phyloP scores from a whole-genome alignment of 805 yeast genomes.

The Novakomyces olei region DNA sequence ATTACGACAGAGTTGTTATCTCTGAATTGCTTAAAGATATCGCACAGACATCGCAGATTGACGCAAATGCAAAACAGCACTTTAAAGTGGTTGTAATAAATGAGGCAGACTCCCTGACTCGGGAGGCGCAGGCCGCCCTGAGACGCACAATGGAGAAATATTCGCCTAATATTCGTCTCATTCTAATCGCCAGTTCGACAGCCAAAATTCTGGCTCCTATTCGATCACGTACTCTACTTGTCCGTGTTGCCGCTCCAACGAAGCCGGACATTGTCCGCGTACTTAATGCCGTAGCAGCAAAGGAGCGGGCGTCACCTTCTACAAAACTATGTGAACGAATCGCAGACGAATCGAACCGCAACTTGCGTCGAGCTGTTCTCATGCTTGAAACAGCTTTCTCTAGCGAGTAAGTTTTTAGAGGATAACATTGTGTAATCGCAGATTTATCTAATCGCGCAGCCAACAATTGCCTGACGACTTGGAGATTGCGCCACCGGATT shows the following conservation, averaged over 20 bases:
- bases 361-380: slow-evolving; percentile 55
- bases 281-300: slow-evolving; percentile 30
- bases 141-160: slow-evolving; percentile 93
- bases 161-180: slow-evolving; percentile 63
- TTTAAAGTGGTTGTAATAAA: slow-evolving; percentile 52
- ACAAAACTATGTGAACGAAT: slow-evolving; percentile 26
- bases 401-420: slow-evolving; percentile 10
- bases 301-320: slow-evolving; percentile 29
- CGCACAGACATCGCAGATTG: slow-evolving; percentile 92
- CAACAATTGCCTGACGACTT: slow-evolving; percentile 16
- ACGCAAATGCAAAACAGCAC: slow-evolving; percentile 31
- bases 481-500: slow-evolving; percentile 51
- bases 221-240: slow-evolving; percentile 69
- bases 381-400: slow-evolving; percentile 54
- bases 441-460: slow-evolving; percentile 4
- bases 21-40: slow-evolving; percentile 85
- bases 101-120: slow-evolving; percentile 70
- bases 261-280: slow-evolving; percentile 33
- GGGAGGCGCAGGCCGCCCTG: slow-evolving; percentile 90
- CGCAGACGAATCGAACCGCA: slow-evolving; percentile 37
- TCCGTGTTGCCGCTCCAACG: slow-evolving; percentile 73
- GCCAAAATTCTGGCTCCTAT: slow-evolving; percentile 87
- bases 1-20: slow-evolving; percentile 81
- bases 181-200: slow-evolving; percentile 70
- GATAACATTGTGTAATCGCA: background rate